phyloP scores from a whole-genome alignment of 202 grass and related monocot species.

The Setaria italica region DNA sequence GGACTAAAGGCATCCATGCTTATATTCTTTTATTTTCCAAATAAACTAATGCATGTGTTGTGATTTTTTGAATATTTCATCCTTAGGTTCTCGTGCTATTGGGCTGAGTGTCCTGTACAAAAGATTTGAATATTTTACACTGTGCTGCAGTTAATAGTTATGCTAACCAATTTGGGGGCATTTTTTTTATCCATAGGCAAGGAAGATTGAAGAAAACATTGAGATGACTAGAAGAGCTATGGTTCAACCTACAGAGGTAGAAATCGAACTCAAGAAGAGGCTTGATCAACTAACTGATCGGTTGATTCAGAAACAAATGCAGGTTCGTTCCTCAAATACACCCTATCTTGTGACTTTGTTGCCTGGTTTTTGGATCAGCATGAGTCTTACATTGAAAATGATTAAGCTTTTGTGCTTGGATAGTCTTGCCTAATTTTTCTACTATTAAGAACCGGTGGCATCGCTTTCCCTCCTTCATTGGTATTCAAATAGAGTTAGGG shows the following conservation, averaged over 20 bases:
- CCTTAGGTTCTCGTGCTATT: not conserved
- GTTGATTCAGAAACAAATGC: constrained; percentile 95
- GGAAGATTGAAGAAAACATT: constrained; percentile 89
- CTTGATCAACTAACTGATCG: constrained; percentile 97
- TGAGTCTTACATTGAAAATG: constrained; percentile 18
- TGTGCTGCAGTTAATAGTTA: not conserved
- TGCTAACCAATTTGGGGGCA: not conserved
- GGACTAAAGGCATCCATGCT: not conserved
- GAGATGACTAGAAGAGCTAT: constrained; percentile 76
- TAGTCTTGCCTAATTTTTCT: constrained; percentile 26
- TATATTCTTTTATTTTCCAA: constrained; percentile 19
- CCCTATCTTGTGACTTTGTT: not conserved
- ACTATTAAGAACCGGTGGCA: not conserved
- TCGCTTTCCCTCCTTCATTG: not conserved
- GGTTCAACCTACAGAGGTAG: constrained; percentile 80
- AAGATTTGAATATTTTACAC: not conserved
- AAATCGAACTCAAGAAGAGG: constrained; percentile 89
- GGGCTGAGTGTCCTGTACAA: not conserved
- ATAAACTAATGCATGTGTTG: constrained; percentile 2
- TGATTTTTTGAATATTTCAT: constrained; percentile 27
- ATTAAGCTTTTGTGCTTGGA: constrained; percentile 3
- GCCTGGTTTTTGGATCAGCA: not conserved
- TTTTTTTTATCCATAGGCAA: constrained; percentile 57
- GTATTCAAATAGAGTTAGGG: not conserved
- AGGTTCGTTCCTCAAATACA: constrained; percentile 54